phyloP scores from a whole-genome alignment of 2,329 filamentous ascomycete genomes.

The Bipolaris cookei region DNA sequence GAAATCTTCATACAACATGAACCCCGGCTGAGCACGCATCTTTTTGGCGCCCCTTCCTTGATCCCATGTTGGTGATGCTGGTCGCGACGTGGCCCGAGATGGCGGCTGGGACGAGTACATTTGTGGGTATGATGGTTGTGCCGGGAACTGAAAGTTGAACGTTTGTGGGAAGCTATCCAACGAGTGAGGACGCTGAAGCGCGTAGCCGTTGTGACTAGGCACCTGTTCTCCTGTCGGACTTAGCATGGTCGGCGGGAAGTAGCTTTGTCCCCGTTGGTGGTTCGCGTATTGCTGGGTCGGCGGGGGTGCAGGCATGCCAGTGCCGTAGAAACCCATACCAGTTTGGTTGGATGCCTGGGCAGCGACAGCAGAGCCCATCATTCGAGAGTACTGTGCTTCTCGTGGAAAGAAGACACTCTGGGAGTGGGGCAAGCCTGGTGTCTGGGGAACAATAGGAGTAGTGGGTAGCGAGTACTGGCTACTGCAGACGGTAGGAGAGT shows the following conservation, averaged over 20 bases:
- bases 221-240: conserved; percentile 31
- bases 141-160: conserved; percentile 27
- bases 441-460: conserved; percentile 30
- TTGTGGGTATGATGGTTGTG: conserved; percentile 30
- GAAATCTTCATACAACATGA: conserved; percentile 28
- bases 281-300: conserved; percentile 20
- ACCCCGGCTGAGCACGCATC: conserved; percentile 26
- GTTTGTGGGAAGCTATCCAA: conserved; percentile 33
- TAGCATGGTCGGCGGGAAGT: conserved; percentile 29
- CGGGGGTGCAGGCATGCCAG: conserved; percentile 13
- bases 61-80: conserved; percentile 41
- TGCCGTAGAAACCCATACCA: conserved; percentile 19
- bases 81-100: conserved; percentile 32
- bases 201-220: conserved; percentile 20
- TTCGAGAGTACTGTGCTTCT: conserved; percentile 23
- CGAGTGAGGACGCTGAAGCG: conserved; percentile 34
- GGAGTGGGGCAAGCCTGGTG: conserved; percentile 31
- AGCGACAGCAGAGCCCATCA: conserved; percentile 13
- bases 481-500: conserved; percentile 30
- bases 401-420: conserved; percentile 28
- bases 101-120: conserved; percentile 35
- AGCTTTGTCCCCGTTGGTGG: conserved; percentile 31
- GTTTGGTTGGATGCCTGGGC: conserved; percentile 20
- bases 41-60: conserved; percentile 33
- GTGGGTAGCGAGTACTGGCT: conserved; percentile 37